A percentile compares a stretch with the other conserved stretches of the same genome.
phyloP scores from a whole-genome alignment of 1,284 basidiomycete genomes.

The Ustilago sp. region DNA sequence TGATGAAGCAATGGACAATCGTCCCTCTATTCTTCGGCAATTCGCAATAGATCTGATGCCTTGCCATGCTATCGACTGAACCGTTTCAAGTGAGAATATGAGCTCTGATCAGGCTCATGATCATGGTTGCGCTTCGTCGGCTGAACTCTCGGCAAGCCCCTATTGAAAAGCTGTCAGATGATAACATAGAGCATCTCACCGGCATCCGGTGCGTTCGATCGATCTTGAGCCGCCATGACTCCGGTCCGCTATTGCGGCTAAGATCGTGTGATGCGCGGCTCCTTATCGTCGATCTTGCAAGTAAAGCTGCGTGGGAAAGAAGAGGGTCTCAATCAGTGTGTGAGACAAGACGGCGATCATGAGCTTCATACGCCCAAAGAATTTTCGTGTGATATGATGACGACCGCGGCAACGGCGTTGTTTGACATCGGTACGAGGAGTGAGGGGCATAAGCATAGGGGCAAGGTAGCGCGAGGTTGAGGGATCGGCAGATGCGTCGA shows the following conservation, averaged over 20 bases:
- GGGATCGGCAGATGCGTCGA: constrained; percentile 6
- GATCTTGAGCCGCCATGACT: background rate
- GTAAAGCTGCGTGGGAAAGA: constrained; percentile 1
- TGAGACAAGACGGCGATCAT: background rate
- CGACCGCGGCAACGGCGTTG: background rate
- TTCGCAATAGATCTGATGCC: background rate
- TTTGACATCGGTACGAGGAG: background rate
- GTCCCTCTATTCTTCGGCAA: background rate
- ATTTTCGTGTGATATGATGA: background rate
- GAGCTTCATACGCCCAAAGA: background rate
- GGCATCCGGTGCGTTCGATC: background rate
- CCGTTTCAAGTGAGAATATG: background rate
- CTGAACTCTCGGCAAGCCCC: background rate
- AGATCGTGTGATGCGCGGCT: background rate
- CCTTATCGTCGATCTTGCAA: background rate
- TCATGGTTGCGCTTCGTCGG: background rate
- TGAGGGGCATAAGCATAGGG: background rate
- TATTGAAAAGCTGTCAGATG: background rate
- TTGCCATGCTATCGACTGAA: background rate
- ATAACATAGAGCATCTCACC: background rate
- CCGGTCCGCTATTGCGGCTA: background rate
- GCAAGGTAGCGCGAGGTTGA: background rate
- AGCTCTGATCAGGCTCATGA: background rate
- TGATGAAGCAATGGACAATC: background rate
- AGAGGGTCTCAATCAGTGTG: background rate